Evolutionary conservation across 805 yeast genomes (phyloP).

Genomic region (Saturnispora serradocipensis): DNA sequence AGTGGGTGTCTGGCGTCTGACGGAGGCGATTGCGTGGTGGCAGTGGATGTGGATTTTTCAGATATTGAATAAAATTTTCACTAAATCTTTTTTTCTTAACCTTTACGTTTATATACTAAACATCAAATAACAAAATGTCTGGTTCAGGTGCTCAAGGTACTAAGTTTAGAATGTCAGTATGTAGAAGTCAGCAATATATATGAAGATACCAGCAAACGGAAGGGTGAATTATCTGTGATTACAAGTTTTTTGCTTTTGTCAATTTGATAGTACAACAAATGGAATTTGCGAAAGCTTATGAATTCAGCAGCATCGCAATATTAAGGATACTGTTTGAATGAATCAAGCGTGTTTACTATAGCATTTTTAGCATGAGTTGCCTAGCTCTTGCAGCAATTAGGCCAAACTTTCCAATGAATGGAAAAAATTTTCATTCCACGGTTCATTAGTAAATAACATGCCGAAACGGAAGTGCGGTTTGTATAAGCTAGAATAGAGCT

Average conservation of each 20-base stretch:
- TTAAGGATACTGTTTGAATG: neutral
- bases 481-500: too few relatives aligned
- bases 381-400: too few relatives aligned
- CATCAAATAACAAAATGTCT: constrained; percentile 46
- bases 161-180: constrained; percentile 98
- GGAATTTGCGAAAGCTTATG: neutral
- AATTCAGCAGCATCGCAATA: neutral
- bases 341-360: neutral
- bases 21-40: neutral
- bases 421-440: too few relatives aligned
- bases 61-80: neutral
- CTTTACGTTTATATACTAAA: neutral
- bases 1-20: neutral
- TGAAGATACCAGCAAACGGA: neutral
- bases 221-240: neutral
- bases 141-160: constrained; percentile 98
- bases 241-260: neutral
- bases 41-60: neutral
- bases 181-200: constrained; percentile 29
- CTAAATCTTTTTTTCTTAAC: neutral
- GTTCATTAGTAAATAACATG: too few relatives aligned
- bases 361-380: neutral
- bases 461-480: too few relatives aligned
- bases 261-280: neutral
- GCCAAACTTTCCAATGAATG: too few relatives aligned